Evolutionary conservation across 2,329 filamentous ascomycete genomes (phyloP), one percentile per base, ranked within the genome.

Genomic region (Fusarium illudens): DNA sequence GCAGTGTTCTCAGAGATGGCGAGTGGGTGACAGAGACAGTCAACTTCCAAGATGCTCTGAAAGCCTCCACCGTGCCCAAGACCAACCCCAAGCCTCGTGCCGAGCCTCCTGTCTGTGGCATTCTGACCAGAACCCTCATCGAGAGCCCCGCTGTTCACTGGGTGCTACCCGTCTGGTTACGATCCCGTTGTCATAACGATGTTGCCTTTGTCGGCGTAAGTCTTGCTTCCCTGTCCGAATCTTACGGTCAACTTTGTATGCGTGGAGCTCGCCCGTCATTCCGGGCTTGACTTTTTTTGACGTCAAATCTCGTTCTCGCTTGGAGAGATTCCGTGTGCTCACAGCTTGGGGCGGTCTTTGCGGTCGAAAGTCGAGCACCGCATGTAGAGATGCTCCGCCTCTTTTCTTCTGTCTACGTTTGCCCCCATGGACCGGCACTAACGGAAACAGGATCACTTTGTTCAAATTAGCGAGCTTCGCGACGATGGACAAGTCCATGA

Each of bases 131-230:
- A 73, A 97, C 94, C 0, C 77, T 97, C 29, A 83, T 95, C 52
- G 86, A 89, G 55, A 96, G 92, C 66, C 92, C 94, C 2, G 82
- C 91, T 33, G 86, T 91, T 58, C 90, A 90, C 74, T 91, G 87
- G 82, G 90, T 97, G 42, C 81, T 97, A 13, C 92, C 94, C 12
- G 92, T 90, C n/a, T 88, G 90, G 62, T 83, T 98, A 62, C 87
- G 94, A 60, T 89, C 89, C 58, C 83, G 84, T 53, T 79, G 84
- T 42, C 84, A 89, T 63, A 94, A 96, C 71, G 94, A 98, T 80
- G 88, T 97, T 67, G 90, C 94, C 34, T 93, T 97, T 72, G 86
- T 99, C 60, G 92, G 94, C 56, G 89, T 91, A 83, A 79, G 88
- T 84, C 29, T 17, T 83, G 22, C 6, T 25, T 34, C 56, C 57